These are phyloP conservation scores for Lachancea nothofagi DNA, from an alignment of 805 yeast genomes.

Conservation along the genomic window DNA sequence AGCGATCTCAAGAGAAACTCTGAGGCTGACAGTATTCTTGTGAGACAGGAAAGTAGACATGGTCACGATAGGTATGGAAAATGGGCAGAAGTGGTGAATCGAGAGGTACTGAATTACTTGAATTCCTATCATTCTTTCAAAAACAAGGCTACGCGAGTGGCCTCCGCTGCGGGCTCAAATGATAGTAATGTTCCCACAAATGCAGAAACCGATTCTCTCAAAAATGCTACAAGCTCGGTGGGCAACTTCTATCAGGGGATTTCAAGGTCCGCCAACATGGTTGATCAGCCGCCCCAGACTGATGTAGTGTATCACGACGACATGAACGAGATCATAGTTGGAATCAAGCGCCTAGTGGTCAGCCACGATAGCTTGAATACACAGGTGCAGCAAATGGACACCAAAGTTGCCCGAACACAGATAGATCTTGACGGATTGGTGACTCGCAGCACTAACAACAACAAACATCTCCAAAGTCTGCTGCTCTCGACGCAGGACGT, in stretches of 20 bases:
- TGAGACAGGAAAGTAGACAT: no score
- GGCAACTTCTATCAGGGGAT: no score
- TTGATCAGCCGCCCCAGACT: slow-evolving; percentile 7
- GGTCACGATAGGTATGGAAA: no score
- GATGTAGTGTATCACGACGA: slow-evolving; percentile 6
- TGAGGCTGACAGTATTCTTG: no score
- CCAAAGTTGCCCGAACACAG: slow-evolving; percentile 12
- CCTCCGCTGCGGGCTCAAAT: no score
- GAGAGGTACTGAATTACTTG: no score
- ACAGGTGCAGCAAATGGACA: slow-evolving; percentile 13
- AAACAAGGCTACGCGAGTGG: no score
- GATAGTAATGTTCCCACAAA: no score
- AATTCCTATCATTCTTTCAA: no score
- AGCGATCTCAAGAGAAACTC: no score
- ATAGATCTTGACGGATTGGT: slow-evolving; percentile 14
- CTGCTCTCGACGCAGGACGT: slow-evolving; percentile 13
- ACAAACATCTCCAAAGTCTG: slow-evolving; percentile 15
- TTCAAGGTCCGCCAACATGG: neutral
- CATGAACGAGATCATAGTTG: slow-evolving; percentile 11
- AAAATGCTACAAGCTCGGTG: no score
- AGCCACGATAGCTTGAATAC: slow-evolving; percentile 7
- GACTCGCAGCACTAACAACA: slow-evolving; percentile 15
- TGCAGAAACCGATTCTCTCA: neutral
- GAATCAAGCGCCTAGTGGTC: slow-evolving; percentile 10
- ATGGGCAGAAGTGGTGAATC: no score